Evolutionary conservation across 2,329 filamentous ascomycete genomes (phyloP), one percentile per base, ranked within the genome.

Genomic region (Thielaviopsis populi): DNA sequence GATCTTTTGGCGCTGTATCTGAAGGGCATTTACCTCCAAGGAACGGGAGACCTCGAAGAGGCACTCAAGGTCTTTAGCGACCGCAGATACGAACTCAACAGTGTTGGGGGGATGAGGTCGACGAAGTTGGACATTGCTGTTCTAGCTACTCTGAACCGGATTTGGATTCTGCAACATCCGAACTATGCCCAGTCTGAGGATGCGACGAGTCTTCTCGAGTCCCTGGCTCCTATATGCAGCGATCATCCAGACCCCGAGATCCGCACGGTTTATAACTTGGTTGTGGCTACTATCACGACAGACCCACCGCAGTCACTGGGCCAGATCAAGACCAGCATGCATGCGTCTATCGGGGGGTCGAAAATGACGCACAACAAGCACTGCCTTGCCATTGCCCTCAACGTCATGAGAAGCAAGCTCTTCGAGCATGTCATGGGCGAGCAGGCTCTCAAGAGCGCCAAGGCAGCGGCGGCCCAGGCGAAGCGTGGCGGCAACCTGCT

Each of bases 401-500:
- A 85, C 68, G 85, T 94, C 68, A 95, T 96, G 87, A 87, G 88
- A 62, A 84, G 82, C 70, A 83, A 85, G 61, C 87, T 96, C 70
- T 96, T 91, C 73, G 85, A 86, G 56, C 87, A 87, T 66, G 86
- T 91, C 15, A 83, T 95, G 3, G 90, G 90, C 60, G 86, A 88
- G 65, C 88, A 91, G 72, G 86, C 87, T 0, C 79, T 89, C 66
- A 91, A 91, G 74, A 88, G 86, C 70, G 86, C 87, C 3, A 80
- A 81, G 67, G 87, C 88, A 0, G 86, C 84, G 27, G 80, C 81
- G 27, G 80, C 80, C 50, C 85, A 88, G 75, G 86, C 87, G 4
- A 80, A 82, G 68, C 82, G 83, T 71, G 87, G 84, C 68, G 85
- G 86, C 24, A 88, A 89, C 70, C 76, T 83, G 17, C 74, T 91